Evolutionary conservation across 495 filamentous ascomycete species (phyloP).

Genomic region (Tuber umbilicatum): DNA sequence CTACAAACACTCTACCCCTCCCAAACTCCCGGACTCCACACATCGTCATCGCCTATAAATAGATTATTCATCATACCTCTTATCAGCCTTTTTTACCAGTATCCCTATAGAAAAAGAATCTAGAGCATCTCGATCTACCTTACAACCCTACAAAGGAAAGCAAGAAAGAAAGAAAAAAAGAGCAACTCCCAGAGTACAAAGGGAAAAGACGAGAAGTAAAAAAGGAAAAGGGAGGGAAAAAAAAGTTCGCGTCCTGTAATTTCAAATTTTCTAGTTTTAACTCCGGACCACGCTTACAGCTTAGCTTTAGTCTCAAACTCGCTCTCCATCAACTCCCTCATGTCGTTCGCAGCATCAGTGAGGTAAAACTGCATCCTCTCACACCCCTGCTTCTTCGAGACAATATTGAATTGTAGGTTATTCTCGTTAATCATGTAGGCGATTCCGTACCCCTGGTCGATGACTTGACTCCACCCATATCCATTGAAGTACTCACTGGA

Average conservation of each 20-base stretch:
- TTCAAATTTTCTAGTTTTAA: neutral
- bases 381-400: slow-evolving; percentile 83
- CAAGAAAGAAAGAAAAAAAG: slow-evolving; percentile 2
- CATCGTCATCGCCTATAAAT: neutral
- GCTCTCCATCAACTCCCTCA: slow-evolving; percentile 79
- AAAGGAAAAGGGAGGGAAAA: neutral
- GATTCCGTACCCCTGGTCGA: slow-evolving; percentile 92
- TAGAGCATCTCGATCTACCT: neutral
- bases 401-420: slow-evolving; percentile 94
- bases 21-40: neutral
- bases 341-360: slow-evolving; percentile 84
- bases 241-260: neutral
- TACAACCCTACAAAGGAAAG: neutral
- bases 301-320: slow-evolving; percentile 86
- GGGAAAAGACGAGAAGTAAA: neutral
- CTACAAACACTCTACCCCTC: neutral
- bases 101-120: neutral
- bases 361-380: slow-evolving; percentile 92
- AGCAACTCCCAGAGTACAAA: neutral
- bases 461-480: slow-evolving; percentile 98
- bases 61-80: neutral
- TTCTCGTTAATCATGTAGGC: slow-evolving; percentile 99
- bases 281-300: slow-evolving; percentile 51
- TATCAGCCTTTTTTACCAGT: neutral
- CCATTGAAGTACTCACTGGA: slow-evolving; percentile 97